Conservation (phyloP, 495 filamentous ascomycete genomes). For the Penicillium fimorum region DNA sequence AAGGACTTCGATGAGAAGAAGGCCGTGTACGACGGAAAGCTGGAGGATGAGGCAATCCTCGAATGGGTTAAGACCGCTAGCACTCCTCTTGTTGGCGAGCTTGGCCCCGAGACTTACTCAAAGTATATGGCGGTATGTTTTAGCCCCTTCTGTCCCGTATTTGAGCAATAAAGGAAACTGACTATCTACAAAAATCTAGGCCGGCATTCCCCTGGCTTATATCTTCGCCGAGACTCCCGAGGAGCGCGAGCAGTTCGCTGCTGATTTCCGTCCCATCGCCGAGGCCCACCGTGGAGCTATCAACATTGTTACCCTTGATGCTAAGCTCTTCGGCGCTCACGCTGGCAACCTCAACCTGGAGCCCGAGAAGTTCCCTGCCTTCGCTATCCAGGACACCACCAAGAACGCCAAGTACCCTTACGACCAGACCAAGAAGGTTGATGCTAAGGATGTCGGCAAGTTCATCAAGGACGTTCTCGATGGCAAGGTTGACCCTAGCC, state of each 20-base stretch:
- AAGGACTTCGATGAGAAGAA: conserved; percentile 99
- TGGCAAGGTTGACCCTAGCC: conserved; percentile 88
- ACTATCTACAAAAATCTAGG: conserved; percentile 37
- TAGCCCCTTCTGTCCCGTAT: not conserved
- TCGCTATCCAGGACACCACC: conserved; percentile 92
- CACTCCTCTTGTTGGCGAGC: conserved; percentile 90
- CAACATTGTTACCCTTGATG: conserved; percentile 98
- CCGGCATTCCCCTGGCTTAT: conserved; percentile 91
- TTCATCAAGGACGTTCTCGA: conserved; percentile 87
- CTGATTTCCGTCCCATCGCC: conserved; percentile 54
- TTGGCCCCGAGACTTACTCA: conserved; percentile 96
- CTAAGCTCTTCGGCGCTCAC: conserved; percentile 91
- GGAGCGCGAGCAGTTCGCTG: conserved; percentile 77
- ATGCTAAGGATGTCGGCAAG: conserved; percentile 66
- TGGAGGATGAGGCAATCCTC: conserved; percentile 72
- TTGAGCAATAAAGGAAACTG: conserved; percentile 5
- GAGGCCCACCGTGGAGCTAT: conserved; percentile 70
- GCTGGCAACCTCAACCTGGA: conserved; percentile 97
- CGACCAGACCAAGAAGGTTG: conserved; percentile 80
- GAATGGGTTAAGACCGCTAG: conserved; percentile 81
- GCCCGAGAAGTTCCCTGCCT: conserved; percentile 89
- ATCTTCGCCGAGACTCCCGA: conserved; percentile 95
- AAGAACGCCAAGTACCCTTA: conserved; percentile 98
- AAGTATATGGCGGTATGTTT: conserved; percentile 83
- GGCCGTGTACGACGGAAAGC: conserved; percentile 73